Base-by-base conservation (phyloP, 1,139 yeast species). In the Yamadazyma triangularis region DNA sequence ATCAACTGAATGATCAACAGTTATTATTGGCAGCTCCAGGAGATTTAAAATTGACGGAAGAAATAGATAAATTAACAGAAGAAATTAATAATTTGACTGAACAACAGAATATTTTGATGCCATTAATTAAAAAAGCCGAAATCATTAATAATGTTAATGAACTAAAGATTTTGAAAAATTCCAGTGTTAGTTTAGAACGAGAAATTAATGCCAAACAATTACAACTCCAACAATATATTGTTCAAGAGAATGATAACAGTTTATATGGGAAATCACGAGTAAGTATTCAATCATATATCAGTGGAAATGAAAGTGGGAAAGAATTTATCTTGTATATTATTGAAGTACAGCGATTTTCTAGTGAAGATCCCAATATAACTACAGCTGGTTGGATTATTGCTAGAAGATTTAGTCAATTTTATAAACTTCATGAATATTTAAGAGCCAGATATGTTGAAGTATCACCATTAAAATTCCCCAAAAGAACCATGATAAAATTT, bases 351-450 rank as follows among this genome's bases (percentile, higher is more conserved):
- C 79, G 79, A 39, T 53, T 67, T 24, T 60, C 71, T 1, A 55
- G 52, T 16, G 66, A 63, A 9, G 60, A 64, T 34, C 62, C 69
- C 3, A 65, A 67, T 12, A 61, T 60, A 5, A 70, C 73, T 6
- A 65, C 75, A 7, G 87, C 91, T 0, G 87, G 89, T 0, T 89
- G 96, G 96, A 78, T 86, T 30, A 86, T 88, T 20, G 93, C 95
- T 0, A 63, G 96, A 44, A 63, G 97, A 34, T 89, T 79, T 49
- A 84, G 86, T 45, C 96, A 89, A 47, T 89, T 89, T 52, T 78
- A 70, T 54, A 75, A 72, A 39, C 62, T 89, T 20, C 79, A 88
- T 47, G 78, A 75, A 41, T 79, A 83, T 42, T 58, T 89, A 39
- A 74, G 70, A 34, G 53, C 56, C 4, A 63, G 60, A 29, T 81